A percentile compares a stretch with the other conserved stretches of the same genome.
Conservation (phyloP, 192 early-diverging fungal species). For the Backusella tarrabulga region DNA sequence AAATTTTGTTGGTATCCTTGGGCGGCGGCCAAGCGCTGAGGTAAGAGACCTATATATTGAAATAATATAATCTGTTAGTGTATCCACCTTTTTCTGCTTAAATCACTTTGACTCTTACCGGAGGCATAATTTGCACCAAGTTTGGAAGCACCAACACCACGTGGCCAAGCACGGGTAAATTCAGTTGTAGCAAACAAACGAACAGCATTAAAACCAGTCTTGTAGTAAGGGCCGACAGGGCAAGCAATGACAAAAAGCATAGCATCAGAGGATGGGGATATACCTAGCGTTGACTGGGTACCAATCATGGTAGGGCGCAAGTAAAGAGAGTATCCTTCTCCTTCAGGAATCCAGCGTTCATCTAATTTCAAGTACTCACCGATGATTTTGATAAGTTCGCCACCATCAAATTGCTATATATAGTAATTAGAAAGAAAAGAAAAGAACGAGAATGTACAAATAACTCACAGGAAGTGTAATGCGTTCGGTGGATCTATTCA, state of each 20-base stretch:
- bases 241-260: slow-evolving; percentile 87
- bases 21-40: slow-evolving; percentile 85
- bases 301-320: slow-evolving; percentile 92
- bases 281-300: slow-evolving; percentile 82
- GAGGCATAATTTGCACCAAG: slow-evolving; percentile 89
- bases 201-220: slow-evolving; percentile 89
- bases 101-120: slow-evolving; percentile 46
- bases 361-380: slow-evolving; percentile 81
- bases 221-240: slow-evolving; percentile 96
- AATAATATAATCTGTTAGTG: background rate
- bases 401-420: slow-evolving; percentile 62
- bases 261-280: slow-evolving; percentile 75
- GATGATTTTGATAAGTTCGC: slow-evolving; percentile 80
- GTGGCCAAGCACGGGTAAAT: slow-evolving; percentile 91
- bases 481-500: slow-evolving; percentile 73
- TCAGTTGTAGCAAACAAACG: slow-evolving; percentile 80
- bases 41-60: slow-evolving; percentile 33
- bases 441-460: background rate
- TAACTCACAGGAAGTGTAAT: slow-evolving; percentile 73
- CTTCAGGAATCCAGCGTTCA: slow-evolving; percentile 85
- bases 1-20: slow-evolving; percentile 92
- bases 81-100: background rate
- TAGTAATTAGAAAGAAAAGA: background rate
- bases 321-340: slow-evolving; percentile 92
- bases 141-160: slow-evolving; percentile 92